Evolutionary conservation across 495 filamentous ascomycete genomes (phyloP).

Genomic region (Aspergillus nanangensis): DNA sequence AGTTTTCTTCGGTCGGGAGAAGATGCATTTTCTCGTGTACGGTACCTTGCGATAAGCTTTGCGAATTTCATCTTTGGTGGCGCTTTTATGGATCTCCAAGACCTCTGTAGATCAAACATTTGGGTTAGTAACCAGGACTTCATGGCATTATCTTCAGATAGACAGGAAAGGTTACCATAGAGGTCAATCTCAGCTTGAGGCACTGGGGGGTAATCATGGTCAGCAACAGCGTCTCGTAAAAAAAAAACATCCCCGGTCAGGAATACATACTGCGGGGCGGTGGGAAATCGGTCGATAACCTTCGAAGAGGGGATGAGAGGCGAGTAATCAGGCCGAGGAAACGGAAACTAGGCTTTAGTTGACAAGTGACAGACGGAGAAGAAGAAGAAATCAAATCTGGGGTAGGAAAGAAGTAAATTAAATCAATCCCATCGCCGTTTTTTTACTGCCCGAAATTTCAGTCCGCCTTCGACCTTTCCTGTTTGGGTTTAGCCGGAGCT

Average conservation of each 20-base stretch:
- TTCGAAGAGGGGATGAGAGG: no score
- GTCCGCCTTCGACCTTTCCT: constrained; percentile 5
- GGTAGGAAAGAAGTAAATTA: not conserved
- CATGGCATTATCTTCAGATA: no score
- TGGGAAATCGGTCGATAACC: not conserved
- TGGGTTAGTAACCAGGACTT: no score
- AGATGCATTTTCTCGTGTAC: not conserved
- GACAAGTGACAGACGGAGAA: no score
- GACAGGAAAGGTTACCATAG: constrained; percentile 31
- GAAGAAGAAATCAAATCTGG: no score
- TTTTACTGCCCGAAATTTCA: constrained; percentile 8
- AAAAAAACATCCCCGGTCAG: no score
- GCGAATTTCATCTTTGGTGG: constrained; percentile 82
- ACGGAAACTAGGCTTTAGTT: no score
- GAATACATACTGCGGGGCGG: constrained; percentile 1
- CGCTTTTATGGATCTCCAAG: constrained; percentile 64
- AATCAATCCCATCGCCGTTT: not conserved
- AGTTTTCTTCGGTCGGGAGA: constrained; percentile 6
- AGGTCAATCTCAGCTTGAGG: constrained; percentile 36
- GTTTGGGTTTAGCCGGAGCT: constrained; percentile 21
- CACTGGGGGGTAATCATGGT: constrained; percentile 26
- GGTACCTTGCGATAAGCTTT: constrained; percentile 94
- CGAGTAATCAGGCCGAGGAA: no score
- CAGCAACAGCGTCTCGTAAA: no score
- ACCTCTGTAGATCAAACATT: constrained; percentile 51